These are phyloP conservation scores for Umbelopsis sp. DNA, from an alignment of 192 early-diverging fungal species.

Conservation along the genomic window DNA sequence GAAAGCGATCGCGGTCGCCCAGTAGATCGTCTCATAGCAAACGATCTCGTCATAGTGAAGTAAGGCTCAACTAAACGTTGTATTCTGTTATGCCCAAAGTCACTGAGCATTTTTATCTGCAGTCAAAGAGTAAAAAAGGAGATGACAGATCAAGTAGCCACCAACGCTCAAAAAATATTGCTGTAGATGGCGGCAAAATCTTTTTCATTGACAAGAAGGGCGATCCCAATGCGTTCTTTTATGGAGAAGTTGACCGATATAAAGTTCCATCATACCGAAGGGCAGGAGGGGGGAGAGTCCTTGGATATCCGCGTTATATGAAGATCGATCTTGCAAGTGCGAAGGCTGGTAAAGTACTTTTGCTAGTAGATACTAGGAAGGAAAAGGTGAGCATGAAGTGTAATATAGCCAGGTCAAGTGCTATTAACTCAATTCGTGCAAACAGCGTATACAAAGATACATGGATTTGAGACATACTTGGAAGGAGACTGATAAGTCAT, in stretches of 20 bases:
- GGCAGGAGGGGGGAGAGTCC: conserved; percentile 35
- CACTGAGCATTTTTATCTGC: background rate
- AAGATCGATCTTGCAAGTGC: conserved; percentile 34
- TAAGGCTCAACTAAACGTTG: background rate
- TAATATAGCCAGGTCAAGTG: background rate
- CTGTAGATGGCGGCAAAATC: background rate
- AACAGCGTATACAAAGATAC: conserved; percentile 16
- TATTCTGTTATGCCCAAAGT: background rate
- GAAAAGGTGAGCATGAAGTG: conserved; percentile 18
- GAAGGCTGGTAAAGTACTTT: conserved; percentile 24
- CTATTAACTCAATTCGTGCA: too few species aligned
- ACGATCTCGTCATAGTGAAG: conserved; percentile 8
- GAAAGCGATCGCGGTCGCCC: conserved; percentile 22
- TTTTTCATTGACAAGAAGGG: conserved; percentile 41
- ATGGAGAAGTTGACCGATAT: conserved; percentile 31
- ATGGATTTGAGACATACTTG: conserved; percentile 27
- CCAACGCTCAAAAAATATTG: background rate
- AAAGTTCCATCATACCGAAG: conserved; percentile 33
- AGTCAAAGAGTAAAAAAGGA: background rate
- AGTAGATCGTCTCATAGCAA: background rate
- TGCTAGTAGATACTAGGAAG: conserved; percentile 11
- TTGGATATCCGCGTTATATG: conserved; percentile 26
- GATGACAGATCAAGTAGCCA: too few species aligned
- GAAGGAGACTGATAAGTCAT: conserved; percentile 31
- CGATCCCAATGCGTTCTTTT: conserved; percentile 33